phyloP scores from a whole-genome alignment of 306 rosid species.

The Astragalus membranaceus region DNA sequence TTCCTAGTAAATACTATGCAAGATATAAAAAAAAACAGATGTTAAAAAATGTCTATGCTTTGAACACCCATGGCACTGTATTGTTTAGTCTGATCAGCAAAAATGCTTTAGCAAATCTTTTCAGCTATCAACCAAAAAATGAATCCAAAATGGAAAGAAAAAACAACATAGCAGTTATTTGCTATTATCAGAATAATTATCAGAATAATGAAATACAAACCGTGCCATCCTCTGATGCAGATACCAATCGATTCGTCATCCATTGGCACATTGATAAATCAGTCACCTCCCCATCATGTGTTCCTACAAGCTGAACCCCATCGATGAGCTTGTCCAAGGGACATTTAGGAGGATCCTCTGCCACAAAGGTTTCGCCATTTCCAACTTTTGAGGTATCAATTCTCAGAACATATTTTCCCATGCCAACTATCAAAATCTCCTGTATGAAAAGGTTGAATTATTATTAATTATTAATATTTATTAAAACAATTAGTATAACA shows the following conservation, averaged over 20 bases:
- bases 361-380: slow-evolving; percentile 58
- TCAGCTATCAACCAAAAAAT: not conserved
- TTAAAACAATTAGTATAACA: no score
- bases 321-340: slow-evolving; percentile 81
- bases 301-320: slow-evolving; percentile 91
- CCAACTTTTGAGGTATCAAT: slow-evolving; percentile 93
- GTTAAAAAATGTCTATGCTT: not conserved
- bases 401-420: slow-evolving; percentile 72
- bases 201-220: slow-evolving; percentile 37
- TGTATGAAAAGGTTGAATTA: slow-evolving; percentile 32
- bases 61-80: not conserved
- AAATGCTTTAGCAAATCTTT: not conserved
- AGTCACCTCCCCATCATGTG: slow-evolving; percentile 91
- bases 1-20: not conserved
- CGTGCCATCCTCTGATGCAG: slow-evolving; percentile 95
- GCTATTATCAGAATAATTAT: not conserved
- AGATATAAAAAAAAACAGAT: not conserved
- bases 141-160: not conserved
- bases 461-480: slow-evolving; percentile 12
- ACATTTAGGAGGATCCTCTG: slow-evolving; percentile 75
- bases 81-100: not conserved
- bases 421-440: slow-evolving; percentile 93
- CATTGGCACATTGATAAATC: slow-evolving; percentile 99
- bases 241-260: slow-evolving; percentile 95
- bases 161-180: not conserved